These are phyloP conservation scores for Penicillium brasilianum DNA, from an alignment of 2,329 filamentous ascomycete genomes.

Conservation along the genomic window DNA sequence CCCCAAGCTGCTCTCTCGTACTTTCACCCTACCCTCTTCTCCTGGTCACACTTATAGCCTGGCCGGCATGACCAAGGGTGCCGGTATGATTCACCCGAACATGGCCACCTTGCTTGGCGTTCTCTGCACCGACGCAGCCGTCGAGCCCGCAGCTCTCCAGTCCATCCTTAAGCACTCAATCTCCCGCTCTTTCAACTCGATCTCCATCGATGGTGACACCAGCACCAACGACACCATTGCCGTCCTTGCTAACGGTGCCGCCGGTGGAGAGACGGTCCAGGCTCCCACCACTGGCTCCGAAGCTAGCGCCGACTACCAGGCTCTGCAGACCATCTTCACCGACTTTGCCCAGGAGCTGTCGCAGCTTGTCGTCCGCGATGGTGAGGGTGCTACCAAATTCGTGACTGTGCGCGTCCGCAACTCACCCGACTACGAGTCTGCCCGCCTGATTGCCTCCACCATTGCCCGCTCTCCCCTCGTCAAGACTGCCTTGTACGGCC, in stretches of 20 bases:
- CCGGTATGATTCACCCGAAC: conserved; percentile 99
- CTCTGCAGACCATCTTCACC: conserved; percentile 73
- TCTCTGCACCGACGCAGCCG: conserved; percentile 86
- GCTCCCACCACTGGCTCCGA: conserved; percentile 49
- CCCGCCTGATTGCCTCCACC: conserved; percentile 79
- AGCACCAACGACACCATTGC: conserved; percentile 97
- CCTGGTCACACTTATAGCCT: conserved; percentile 77
- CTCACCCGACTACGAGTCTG: conserved; percentile 70
- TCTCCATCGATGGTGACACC: conserved; percentile 95
- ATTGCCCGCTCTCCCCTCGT: conserved; percentile 93
- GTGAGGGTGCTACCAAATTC: conserved; percentile 97
- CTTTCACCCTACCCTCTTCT: conserved; percentile 82
- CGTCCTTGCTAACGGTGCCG: conserved; percentile 92
- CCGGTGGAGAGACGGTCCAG: conserved; percentile 70
- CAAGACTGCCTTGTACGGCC: conserved; percentile 95
- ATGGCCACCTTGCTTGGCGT: conserved; percentile 96
- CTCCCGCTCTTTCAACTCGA: conserved; percentile 90
- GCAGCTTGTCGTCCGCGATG: conserved; percentile 91
- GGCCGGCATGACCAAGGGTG: conserved; percentile 95
- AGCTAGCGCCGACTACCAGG: conserved; percentile 65
- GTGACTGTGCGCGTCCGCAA: conserved; percentile 87
- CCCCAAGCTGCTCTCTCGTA: conserved; percentile 86
- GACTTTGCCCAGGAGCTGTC: conserved; percentile 82
- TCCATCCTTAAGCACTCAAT: conserved; percentile 74
- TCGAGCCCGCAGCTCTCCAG: conserved; percentile 70